Evolutionary conservation across 441 rosid species (phyloP).

Genomic region (Cnidoscolus chayamansa): DNA sequence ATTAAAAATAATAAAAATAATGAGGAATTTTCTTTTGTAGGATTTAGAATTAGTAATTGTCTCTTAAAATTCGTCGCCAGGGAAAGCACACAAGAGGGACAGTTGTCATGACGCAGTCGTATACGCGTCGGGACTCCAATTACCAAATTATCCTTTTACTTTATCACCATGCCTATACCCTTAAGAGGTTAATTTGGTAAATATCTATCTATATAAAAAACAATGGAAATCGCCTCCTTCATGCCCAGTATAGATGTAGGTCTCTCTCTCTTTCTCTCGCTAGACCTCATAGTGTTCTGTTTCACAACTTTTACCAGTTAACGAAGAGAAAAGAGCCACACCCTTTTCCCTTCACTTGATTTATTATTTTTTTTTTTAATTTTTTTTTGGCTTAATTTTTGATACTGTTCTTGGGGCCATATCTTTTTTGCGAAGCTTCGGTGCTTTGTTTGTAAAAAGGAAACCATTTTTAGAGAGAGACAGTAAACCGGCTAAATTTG

Average conservation of each 20-base stretch:
- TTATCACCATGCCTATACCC: background rate
- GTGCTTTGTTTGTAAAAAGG: background rate
- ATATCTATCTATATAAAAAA: slow-evolving; percentile 8
- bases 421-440: background rate
- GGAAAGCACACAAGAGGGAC: slow-evolving; percentile 1
- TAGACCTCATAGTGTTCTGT: slow-evolving; percentile 18
- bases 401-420: slow-evolving; percentile 5
- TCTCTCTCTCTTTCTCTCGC: background rate
- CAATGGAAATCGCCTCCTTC: slow-evolving; percentile 14
- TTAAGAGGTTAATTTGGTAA: background rate
- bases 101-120: slow-evolving; percentile 20
- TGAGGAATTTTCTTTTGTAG: too few relatives aligned
- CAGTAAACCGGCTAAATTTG: slow-evolving; percentile 17
- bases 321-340: too few relatives aligned
- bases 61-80: background rate
- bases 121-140: slow-evolving; percentile 15
- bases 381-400: background rate
- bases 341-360: too few relatives aligned
- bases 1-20: background rate
- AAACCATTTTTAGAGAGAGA: background rate
- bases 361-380: too few relatives aligned
- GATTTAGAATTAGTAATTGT: background rate
- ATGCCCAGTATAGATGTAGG: background rate
- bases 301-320: background rate
- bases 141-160: slow-evolving; percentile 9